Evolutionary conservation across 768 basidiomycete species (phyloP).

Genomic region (Termitomyces sp.): DNA sequence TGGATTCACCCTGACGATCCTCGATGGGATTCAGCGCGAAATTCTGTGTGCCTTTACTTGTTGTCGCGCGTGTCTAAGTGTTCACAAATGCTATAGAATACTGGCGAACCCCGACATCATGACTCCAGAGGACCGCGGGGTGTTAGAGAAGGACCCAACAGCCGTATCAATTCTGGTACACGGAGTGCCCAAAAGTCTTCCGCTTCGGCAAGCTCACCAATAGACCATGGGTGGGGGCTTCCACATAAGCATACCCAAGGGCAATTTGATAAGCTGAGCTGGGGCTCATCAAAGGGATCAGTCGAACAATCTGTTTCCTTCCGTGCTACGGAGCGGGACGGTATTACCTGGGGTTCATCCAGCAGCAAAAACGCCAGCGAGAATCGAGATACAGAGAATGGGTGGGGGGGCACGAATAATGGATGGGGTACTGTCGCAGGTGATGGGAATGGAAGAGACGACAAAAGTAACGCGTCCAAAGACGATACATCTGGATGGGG

Average conservation of each 20-base stretch:
- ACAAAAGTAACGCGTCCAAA: background rate
- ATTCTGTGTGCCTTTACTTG: background rate
- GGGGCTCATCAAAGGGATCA: background rate
- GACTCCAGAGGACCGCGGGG: background rate
- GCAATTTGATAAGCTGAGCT: background rate
- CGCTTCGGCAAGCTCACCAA: background rate
- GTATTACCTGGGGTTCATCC: background rate
- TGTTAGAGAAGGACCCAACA: background rate
- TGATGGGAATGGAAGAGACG: background rate
- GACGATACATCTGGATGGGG: constrained; percentile 2
- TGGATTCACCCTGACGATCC: constrained; percentile 21
- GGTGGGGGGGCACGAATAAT: background rate
- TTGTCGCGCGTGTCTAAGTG: background rate
- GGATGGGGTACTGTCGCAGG: constrained; percentile 1
- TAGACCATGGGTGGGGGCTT: constrained; percentile 5
- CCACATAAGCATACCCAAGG: background rate
- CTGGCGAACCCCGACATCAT: background rate
- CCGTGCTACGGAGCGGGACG: background rate
- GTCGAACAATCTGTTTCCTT: background rate
- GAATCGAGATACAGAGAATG: background rate
- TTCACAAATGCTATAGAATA: background rate
- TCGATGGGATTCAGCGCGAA: constrained; percentile 14
- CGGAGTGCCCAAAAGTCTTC: background rate
- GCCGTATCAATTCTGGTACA: background rate
- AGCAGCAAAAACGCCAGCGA: background rate